Conservation (phyloP, 768 basidiomycete species). For the Pleurotus platypus region DNA sequence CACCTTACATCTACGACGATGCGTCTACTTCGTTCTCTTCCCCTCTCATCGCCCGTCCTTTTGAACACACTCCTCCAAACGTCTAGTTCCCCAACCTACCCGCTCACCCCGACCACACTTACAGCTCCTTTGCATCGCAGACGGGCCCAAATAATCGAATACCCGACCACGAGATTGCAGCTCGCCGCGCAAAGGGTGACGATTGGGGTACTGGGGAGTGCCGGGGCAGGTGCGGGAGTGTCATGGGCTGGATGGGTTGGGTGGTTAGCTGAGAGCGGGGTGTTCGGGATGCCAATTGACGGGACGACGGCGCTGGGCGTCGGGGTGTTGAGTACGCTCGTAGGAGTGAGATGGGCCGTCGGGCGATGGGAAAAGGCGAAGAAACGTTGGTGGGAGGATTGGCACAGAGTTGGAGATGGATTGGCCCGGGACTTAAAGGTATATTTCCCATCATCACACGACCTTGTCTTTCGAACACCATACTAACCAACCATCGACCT, state of each 20-base stretch:
- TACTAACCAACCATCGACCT: not conserved
- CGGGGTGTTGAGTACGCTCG: slow-evolving; percentile 47
- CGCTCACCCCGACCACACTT: slow-evolving; percentile 41
- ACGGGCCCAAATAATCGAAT: slow-evolving; percentile 46
- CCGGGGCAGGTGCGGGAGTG: slow-evolving; percentile 45
- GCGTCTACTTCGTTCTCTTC: slow-evolving; percentile 33
- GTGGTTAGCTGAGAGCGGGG: slow-evolving; percentile 37
- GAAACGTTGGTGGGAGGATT: slow-evolving; percentile 66
- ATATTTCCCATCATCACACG: slow-evolving; percentile 11
- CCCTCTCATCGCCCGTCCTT: slow-evolving; percentile 52
- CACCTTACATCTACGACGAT: slow-evolving; percentile 38
- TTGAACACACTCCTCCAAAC: slow-evolving; percentile 57
- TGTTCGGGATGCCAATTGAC: slow-evolving; percentile 39
- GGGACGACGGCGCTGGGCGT: slow-evolving; percentile 56
- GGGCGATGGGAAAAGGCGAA: slow-evolving; percentile 69
- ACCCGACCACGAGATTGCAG: slow-evolving; percentile 59
- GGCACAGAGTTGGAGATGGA: slow-evolving; percentile 56
- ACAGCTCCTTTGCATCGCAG: slow-evolving; percentile 49
- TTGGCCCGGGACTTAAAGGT: slow-evolving; percentile 65
- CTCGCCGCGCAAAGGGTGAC: slow-evolving; percentile 58
- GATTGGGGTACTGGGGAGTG: slow-evolving; percentile 44
- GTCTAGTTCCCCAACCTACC: slow-evolving; percentile 38
- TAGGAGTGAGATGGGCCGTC: slow-evolving; percentile 58
- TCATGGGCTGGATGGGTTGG: slow-evolving; percentile 62
- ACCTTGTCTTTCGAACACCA: not conserved